These are phyloP conservation scores for Dentipellis sp. DNA, from an alignment of 768 basidiomycete genomes.

Conservation along the genomic window DNA sequence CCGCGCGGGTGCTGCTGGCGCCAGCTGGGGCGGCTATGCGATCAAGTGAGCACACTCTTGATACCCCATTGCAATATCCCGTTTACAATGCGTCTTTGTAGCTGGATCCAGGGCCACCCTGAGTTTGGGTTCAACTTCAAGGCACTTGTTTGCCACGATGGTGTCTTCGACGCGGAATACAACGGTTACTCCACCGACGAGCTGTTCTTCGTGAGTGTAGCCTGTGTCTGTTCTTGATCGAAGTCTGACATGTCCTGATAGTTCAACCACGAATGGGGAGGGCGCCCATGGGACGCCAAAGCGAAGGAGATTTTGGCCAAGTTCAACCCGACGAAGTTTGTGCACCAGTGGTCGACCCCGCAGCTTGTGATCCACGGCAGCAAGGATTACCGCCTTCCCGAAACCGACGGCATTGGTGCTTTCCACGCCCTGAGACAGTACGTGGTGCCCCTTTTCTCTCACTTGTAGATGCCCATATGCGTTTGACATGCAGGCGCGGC, in stretches of 20 bases:
- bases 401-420: conserved; percentile 73
- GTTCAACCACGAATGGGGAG: conserved; percentile 87
- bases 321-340: conserved; percentile 77
- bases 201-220: conserved; percentile 68
- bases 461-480: neutral
- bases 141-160: conserved; percentile 88
- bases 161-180: conserved; percentile 75
- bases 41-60: conserved; percentile 52
- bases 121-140: conserved; percentile 87
- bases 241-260: conserved; percentile 17
- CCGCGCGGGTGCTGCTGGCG: conserved; percentile 68
- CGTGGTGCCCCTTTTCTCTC: conserved; percentile 21
- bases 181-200: conserved; percentile 90
- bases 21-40: conserved; percentile 82
- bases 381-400: conserved; percentile 82
- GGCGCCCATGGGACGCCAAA: conserved; percentile 65
- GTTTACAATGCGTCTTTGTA: conserved; percentile 20
- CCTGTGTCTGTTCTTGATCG: neutral
- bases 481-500: conserved; percentile 36
- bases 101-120: conserved; percentile 94
- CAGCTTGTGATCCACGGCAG: conserved; percentile 79
- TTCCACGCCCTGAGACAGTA: conserved; percentile 85
- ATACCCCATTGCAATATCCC: neutral
- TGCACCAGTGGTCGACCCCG: conserved; percentile 80
- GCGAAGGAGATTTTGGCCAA: conserved; percentile 45